phyloP scores from a whole-genome alignment of 176 grass and related monocot genomes.

The Oryza longistaminata region DNA sequence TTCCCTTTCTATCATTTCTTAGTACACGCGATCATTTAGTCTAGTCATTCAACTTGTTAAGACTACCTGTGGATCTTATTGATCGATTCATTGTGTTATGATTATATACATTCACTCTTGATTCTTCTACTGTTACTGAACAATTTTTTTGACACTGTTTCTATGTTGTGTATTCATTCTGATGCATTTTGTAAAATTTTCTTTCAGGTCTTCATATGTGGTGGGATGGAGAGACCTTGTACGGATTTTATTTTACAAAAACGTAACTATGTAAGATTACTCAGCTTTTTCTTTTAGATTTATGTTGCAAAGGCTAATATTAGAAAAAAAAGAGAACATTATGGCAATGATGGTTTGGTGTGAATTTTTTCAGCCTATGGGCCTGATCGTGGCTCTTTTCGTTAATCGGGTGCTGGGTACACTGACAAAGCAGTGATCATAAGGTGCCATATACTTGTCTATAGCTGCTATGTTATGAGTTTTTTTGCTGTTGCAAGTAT shows the following conservation, averaged over 20 bases:
- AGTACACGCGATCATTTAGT: constrained; percentile 1
- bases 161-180: constrained; percentile 32
- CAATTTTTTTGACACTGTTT: constrained; percentile 22
- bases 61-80: not conserved
- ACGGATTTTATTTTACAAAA: constrained; percentile 91
- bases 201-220: constrained; percentile 84
- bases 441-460: constrained; percentile 49
- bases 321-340: not conserved
- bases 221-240: constrained; percentile 85
- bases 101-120: constrained; percentile 7
- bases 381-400: constrained; percentile 69
- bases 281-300: constrained; percentile 21
- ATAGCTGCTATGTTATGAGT: constrained; percentile 14
- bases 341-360: constrained; percentile 2
- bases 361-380: constrained; percentile 69
- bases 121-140: constrained; percentile 12
- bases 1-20: constrained; percentile 32
- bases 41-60: constrained; percentile 20
- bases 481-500: not conserved
- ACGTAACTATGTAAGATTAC: constrained; percentile 85
- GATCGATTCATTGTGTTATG: not conserved
- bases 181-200: constrained; percentile 17
- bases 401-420: constrained; percentile 73
- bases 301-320: constrained; percentile 15
- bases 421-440: constrained; percentile 95